phyloP scores from a whole-genome alignment of 306 rosid species.

The Gynostemma pentaphyllum region DNA sequence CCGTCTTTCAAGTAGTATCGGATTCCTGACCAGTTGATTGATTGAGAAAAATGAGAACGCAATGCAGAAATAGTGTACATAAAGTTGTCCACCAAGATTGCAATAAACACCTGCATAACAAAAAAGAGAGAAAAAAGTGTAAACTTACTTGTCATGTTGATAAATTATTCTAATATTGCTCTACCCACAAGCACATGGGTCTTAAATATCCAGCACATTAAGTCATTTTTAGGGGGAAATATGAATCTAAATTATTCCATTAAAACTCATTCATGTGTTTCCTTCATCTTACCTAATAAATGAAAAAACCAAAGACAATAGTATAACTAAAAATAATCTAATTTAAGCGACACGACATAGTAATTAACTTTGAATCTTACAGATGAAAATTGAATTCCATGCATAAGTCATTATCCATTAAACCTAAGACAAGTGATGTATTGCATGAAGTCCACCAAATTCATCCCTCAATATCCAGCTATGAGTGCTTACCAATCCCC shows the following conservation, averaged over 20 bases:
- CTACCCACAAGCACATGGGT: neutral
- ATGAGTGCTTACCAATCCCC: slow-evolving; percentile 52
- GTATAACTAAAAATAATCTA: neutral
- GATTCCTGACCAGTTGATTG: slow-evolving; percentile 96
- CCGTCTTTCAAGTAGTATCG: slow-evolving; percentile 77
- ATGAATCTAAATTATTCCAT: no score
- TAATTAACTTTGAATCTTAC: neutral
- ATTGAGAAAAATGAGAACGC: slow-evolving; percentile 83
- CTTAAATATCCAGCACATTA: no score
- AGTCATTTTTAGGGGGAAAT: no score
- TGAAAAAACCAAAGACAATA: no score
- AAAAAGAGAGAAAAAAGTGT: slow-evolving; percentile 3
- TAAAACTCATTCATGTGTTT: no score
- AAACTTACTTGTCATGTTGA: neutral
- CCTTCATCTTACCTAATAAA: no score
- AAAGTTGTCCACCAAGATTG: slow-evolving; percentile 87
- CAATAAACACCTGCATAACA: slow-evolving; percentile 70
- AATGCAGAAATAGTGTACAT: slow-evolving; percentile 76
- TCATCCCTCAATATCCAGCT: neutral
- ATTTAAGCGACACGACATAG: neutral
- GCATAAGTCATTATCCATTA: neutral
- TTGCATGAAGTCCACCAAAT: neutral
- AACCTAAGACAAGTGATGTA: neutral
- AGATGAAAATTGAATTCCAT: neutral
- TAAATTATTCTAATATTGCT: neutral